A percentile compares a stretch with the other conserved stretches of the same genome.
Conservation (phyloP, 73 alveolate genomes). For the Paramecium sexaurelia region DNA sequence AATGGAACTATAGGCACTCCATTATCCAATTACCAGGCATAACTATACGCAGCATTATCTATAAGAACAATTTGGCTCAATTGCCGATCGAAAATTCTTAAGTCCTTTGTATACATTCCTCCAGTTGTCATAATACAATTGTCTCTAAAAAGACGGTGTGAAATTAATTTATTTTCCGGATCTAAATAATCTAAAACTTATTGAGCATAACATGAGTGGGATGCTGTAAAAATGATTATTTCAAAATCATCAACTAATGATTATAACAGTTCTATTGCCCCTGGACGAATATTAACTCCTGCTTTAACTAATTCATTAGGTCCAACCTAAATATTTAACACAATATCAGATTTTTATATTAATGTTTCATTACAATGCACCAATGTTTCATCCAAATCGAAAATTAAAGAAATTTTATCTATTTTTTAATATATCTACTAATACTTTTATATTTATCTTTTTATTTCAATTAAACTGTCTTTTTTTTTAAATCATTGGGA, state of each 20-base stretch:
- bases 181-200: slow-evolving; percentile 76
- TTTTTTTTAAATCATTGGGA: background rate
- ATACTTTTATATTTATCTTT: slow-evolving; percentile 33
- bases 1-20: slow-evolving; percentile 81
- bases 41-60: slow-evolving; percentile 79
- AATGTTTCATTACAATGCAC: slow-evolving; percentile 65
- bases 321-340: slow-evolving; percentile 22
- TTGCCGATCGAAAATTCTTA: slow-evolving; percentile 73
- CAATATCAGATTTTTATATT: slow-evolving; percentile 49
- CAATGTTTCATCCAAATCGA: slow-evolving; percentile 67
- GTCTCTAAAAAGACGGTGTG: slow-evolving; percentile 78
- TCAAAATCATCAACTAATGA: slow-evolving; percentile 72
- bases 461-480: background rate
- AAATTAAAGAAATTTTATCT: slow-evolving; percentile 61
- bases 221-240: slow-evolving; percentile 78
- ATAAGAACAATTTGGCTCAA: slow-evolving; percentile 71
- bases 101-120: slow-evolving; percentile 78
- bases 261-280: slow-evolving; percentile 68
- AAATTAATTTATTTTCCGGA: slow-evolving; percentile 70
- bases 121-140: slow-evolving; percentile 73
- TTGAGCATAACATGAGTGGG: slow-evolving; percentile 76
- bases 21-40: slow-evolving; percentile 74
- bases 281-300: slow-evolving; percentile 77
- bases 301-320: slow-evolving; percentile 63
- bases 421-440: background rate